phyloP scores from a whole-genome alignment of 768 basidiomycete species.

The Suillus alpinus region DNA sequence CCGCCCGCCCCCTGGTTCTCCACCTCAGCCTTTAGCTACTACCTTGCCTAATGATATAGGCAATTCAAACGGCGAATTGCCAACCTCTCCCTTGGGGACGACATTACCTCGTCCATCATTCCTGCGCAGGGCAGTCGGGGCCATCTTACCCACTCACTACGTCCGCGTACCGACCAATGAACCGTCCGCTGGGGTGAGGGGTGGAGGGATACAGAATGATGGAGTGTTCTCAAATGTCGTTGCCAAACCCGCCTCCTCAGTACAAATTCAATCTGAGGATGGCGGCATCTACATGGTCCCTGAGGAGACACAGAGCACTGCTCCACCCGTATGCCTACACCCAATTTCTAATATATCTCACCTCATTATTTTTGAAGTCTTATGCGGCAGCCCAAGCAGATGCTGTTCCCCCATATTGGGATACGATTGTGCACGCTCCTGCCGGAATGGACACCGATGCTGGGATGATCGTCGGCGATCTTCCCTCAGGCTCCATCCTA shows the following conservation, averaged over 20 bases:
- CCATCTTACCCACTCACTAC: conserved; percentile 67
- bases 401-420: conserved; percentile 94
- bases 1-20: conserved; percentile 76
- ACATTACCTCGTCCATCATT: conserved; percentile 44
- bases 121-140: conserved; percentile 54
- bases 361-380: conserved; percentile 44
- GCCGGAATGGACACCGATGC: conserved; percentile 44
- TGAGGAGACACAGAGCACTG: conserved; percentile 77
- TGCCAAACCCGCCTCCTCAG: conserved; percentile 69
- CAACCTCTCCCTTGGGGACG: conserved; percentile 41
- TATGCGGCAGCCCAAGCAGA: conserved; percentile 88
- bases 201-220: conserved; percentile 80
- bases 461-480: conserved; percentile 86
- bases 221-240: conserved; percentile 95
- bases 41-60: conserved; percentile 68
- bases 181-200: conserved; percentile 35
- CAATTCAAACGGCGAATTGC: conserved; percentile 68
- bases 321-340: conserved; percentile 71
- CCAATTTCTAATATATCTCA: background rate
- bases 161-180: conserved; percentile 43
- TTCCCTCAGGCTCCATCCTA: conserved; percentile 77
- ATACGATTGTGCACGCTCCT: conserved; percentile 89
- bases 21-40: conserved; percentile 54
- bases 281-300: conserved; percentile 66
- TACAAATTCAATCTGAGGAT: conserved; percentile 46